Conservation (phyloP, 805 yeast genomes). For the Scheffersomyces amazonensis region DNA sequence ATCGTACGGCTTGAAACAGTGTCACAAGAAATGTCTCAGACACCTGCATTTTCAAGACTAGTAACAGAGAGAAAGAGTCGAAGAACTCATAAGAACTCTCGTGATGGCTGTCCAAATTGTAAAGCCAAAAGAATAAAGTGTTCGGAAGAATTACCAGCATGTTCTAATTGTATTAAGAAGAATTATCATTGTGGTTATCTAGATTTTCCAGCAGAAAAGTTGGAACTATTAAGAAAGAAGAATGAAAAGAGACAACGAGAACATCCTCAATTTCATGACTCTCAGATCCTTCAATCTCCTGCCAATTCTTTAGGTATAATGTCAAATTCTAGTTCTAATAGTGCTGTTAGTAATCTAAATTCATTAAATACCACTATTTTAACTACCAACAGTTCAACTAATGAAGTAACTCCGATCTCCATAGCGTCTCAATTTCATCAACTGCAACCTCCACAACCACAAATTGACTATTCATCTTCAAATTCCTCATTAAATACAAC, state of each 20-base stretch:
- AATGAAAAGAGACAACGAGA: conserved; percentile 20
- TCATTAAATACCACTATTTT: background rate
- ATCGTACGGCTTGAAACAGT: too few species aligned
- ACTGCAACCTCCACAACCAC: background rate
- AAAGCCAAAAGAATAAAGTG: conserved; percentile 42
- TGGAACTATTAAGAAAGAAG: conserved; percentile 32
- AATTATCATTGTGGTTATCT: conserved; percentile 39
- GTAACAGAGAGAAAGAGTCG: conserved; percentile 23
- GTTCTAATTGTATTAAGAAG: conserved; percentile 37
- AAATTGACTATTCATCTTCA: background rate
- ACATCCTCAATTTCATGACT: conserved; percentile 3
- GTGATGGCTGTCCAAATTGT: conserved; percentile 46
- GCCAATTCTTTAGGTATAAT: background rate
- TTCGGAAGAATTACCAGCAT: conserved; percentile 40
- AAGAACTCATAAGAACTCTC: conserved; percentile 35
- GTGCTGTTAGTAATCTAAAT: background rate
- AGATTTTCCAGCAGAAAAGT: conserved; percentile 36
- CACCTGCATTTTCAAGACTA: background rate
- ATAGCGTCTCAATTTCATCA: background rate
- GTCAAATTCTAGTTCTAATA: background rate
- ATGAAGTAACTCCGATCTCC: background rate
- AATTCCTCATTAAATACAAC: background rate
- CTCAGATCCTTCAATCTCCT: conserved; percentile 1
- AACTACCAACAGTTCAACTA: background rate
- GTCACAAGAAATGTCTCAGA: conserved; percentile 1